Evolutionary conservation across 352 stramenopile species (phyloP), one percentile per base, ranked within the genome.

Genomic region (Phytophthora sp.): DNA sequence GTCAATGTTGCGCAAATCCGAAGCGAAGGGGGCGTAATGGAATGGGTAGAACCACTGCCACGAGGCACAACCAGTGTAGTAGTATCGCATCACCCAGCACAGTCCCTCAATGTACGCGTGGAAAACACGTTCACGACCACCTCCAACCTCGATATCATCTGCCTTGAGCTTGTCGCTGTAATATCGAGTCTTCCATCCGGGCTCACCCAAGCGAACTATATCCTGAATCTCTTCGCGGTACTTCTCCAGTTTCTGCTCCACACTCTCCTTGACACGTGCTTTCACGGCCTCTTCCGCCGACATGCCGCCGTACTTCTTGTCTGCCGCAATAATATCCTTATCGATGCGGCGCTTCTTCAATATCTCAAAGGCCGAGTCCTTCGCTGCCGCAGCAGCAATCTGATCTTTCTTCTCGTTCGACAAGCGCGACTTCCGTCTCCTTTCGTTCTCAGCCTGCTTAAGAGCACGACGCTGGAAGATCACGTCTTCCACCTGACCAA

Each of bases 21-120:
- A 97, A 21, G 96, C 88, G 41, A 98, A 95, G 3, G 95, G 95
- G 0, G 97, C 96, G 80, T 99, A 99, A 75, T 99, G 98, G 77
- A 99, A 99, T 2, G 97, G 98, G 75, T 98, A 99, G 73, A 99
- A 99, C 98, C 98, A 99, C 41, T 97, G 89, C 98, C 98, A 99
- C 56, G 92, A 99, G 45, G 98, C 96, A 74, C 98, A 99, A 1
- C 98, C 98, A 51, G 89, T 91, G 77, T 99, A 99, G 75, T 99
- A 99, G 81, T 99, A 99, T 23, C 94, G 91, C 73, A 99, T 93
- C 70, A 98, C 98, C 98, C 98, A 99, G 74, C 98, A 97, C 11
- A 99, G 74, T 30, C 97, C 98, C 83, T 99, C 97, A 52, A 99
- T 98, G 72, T 99, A 99, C 2, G 87, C 81, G 61, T 98, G 88